Evolutionary conservation across 495 filamentous ascomycete genomes (phyloP).

Genomic region (Astrothelium macrocarpum): DNA sequence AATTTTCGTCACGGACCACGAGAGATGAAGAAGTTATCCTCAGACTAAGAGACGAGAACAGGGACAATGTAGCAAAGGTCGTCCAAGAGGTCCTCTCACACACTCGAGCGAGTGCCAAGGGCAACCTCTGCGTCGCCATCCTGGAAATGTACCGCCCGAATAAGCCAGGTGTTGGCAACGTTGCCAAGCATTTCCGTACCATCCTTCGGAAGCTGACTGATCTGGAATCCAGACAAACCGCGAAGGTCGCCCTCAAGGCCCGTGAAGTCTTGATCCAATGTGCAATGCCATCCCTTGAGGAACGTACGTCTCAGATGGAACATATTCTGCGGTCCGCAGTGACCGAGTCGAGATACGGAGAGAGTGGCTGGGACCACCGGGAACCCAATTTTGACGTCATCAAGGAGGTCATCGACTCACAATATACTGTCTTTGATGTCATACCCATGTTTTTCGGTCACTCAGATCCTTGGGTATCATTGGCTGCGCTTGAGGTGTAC

Average conservation of each 20-base stretch:
- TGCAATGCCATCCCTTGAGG: constrained; percentile 88
- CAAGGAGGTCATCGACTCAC: constrained; percentile 96
- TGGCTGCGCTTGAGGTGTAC: constrained; percentile 92
- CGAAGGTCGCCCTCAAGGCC: constrained; percentile 94
- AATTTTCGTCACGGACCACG: constrained; percentile 73
- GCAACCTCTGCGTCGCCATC: constrained; percentile 85
- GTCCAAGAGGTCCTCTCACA: constrained; percentile 87
- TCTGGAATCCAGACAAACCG: constrained; percentile 76
- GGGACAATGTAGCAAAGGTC: constrained; percentile 74
- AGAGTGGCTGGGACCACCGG: constrained; percentile 94
- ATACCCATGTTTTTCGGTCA: constrained; percentile 89
- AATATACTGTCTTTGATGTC: constrained; percentile 96
- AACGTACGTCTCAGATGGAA: constrained; percentile 93
- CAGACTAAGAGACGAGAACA: constrained; percentile 89
- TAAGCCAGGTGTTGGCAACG: constrained; percentile 78
- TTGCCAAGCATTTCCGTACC: constrained; percentile 78
- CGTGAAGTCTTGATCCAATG: constrained; percentile 96
- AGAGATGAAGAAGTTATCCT: constrained; percentile 94
- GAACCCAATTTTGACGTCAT: constrained; percentile 78
- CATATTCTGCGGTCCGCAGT: constrained; percentile 95
- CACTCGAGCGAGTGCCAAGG: constrained; percentile 84
- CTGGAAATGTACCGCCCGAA: constrained; percentile 91
- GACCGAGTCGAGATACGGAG: constrained; percentile 92
- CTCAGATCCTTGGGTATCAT: constrained; percentile 85
- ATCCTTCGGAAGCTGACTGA: constrained; percentile 80